Evolutionary conservation across 352 stramenopile species (phyloP).

Genomic region (Sclerospora graminicola): DNA sequence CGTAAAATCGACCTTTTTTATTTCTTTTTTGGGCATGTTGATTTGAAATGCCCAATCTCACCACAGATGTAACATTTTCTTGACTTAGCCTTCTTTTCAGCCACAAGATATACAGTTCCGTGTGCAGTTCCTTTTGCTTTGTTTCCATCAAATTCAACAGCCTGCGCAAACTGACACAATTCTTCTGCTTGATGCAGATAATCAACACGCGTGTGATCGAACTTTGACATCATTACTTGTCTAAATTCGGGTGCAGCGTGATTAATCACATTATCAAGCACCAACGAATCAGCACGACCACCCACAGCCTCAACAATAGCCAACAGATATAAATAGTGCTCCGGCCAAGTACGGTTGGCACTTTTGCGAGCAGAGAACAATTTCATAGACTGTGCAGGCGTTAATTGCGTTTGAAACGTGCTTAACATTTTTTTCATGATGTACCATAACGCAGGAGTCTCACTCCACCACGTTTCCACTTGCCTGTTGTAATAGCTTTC

Average conservation of each 20-base stretch:
- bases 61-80: too few species aligned
- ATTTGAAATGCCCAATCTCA: too few species aligned
- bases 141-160: not conserved
- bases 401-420: not conserved
- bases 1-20: not conserved
- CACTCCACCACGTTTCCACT: not conserved
- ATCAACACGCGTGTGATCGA: not conserved
- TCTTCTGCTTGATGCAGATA: not conserved
- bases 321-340: not conserved
- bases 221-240: not conserved
- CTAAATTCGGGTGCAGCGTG: not conserved
- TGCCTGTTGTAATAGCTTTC: slow-evolving; percentile 5
- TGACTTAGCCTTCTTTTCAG: too few species aligned
- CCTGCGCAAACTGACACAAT: not conserved
- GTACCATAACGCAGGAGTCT: not conserved
- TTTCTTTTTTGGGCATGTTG: too few species aligned
- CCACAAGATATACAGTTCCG: not conserved
- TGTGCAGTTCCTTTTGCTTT: not conserved
- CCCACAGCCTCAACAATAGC: not conserved
- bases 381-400: not conserved
- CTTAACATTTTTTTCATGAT: slow-evolving; percentile 1
- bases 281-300: not conserved
- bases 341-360: not conserved
- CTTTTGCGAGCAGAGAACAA: too few species aligned
- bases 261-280: not conserved